Conservation (phyloP, 2,329 filamentous ascomycete genomes). For the Stenocarpella maydis region DNA sequence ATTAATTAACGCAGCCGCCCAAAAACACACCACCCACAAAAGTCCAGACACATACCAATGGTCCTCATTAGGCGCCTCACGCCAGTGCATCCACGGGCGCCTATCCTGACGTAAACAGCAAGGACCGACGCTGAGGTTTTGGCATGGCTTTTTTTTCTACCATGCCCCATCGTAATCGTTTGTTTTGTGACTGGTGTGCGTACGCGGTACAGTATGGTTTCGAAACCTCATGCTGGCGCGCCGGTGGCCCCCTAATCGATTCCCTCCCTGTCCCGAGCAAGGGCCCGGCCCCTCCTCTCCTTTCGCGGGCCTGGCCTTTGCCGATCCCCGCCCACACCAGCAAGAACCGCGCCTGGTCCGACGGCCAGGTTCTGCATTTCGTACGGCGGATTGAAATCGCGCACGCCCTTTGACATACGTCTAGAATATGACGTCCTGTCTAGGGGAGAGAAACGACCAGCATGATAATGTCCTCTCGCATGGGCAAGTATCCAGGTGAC, state of each 20-base stretch:
- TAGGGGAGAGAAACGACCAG: background rate
- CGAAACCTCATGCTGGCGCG: background rate
- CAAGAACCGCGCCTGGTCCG: background rate
- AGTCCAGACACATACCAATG: too few species aligned
- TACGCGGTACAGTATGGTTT: background rate
- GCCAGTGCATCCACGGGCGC: slow-evolving; percentile 1
- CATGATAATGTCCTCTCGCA: too few species aligned
- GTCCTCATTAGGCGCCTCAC: slow-evolving; percentile 11
- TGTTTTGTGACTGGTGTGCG: background rate
- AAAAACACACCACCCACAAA: too few species aligned
- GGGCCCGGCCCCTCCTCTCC: slow-evolving; percentile 6
- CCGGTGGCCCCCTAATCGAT: background rate
- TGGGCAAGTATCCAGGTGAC: too few species aligned
- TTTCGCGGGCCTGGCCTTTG: slow-evolving; percentile 15
- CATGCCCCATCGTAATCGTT: background rate
- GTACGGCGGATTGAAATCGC: background rate
- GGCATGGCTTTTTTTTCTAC: background rate
- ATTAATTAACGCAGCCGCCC: slow-evolving; percentile 20
- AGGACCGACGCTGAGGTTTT: background rate
- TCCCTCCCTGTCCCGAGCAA: background rate
- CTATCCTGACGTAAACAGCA: background rate
- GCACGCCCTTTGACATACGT: too few species aligned
- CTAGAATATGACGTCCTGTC: too few species aligned
- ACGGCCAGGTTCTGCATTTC: background rate
- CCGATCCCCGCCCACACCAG: too few species aligned